Evolutionary conservation across 208 protist species (phyloP), one percentile per base, ranked within the genome.

Genomic region (Acanthamoeba lenticulata): DNA sequence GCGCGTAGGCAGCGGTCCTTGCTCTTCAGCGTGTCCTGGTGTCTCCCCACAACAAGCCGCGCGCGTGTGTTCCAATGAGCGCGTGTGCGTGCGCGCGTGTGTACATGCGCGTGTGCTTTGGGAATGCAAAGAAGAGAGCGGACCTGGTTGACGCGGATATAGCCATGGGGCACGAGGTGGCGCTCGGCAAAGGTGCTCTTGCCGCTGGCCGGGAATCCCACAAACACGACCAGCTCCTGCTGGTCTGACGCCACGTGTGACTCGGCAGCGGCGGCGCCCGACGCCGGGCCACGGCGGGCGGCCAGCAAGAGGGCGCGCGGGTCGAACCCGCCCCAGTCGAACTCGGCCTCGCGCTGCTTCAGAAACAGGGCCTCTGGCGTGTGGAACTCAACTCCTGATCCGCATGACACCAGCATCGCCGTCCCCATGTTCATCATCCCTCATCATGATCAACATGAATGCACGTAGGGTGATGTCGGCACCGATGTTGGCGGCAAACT

Each of bases 361-460:
- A 97, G 45, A 47, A 99, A 99, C 36, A 98, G 96, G 77, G 98
- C 94, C 94, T 99, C 98, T 2, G 98, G 98, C 9, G 98, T 99
- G 42, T 98, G 65, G 86, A 99, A 99, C 9, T 97, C 52, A 1
- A 86, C 24, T 24, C 67, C 67, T 77, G 60, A 21, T 7, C 0
- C 24, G 17, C 67, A 77, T n/a, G 67, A 32, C 32, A 1, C 5
- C 34, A 77, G 52, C 52, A 11, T n/a, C n/a, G n/a, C n/a, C n/a
- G n/a, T n/a, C n/a, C n/a, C n/a, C n/a, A n/a, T 27, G 52, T 27
- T 60, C 11, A 60, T 21, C 11, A 60, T 60, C 52, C 11, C 15
- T 60, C 52, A 60, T 21, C 52, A 27, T 11, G 52, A 60, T 21
- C 11, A 11, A 6, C 60, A 36, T 27, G 9, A 69, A 69, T 36